Conservation (phyloP, 768 basidiomycete species). For the Trametes cingulata region DNA sequence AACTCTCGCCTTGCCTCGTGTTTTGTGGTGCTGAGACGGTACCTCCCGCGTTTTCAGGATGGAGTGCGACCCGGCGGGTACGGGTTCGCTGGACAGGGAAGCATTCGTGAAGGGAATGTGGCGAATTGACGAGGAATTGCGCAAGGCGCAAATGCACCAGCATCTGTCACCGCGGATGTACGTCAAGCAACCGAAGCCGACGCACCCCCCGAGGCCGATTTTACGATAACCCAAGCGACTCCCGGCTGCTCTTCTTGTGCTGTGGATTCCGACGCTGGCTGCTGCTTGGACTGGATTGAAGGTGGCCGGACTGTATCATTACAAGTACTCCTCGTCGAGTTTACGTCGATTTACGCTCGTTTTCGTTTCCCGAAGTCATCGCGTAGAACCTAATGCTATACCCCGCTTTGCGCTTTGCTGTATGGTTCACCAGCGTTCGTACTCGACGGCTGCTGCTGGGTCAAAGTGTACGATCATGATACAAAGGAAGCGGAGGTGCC, state of each 20-base stretch:
- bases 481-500: conserved; percentile 4
- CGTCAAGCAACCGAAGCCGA: conserved; percentile 15
- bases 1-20: background rate
- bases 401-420: conserved; percentile 1
- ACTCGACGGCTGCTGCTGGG: background rate
- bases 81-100: conserved; percentile 64
- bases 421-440: background rate
- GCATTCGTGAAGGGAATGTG: conserved; percentile 80
- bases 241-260: background rate
- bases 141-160: conserved; percentile 47
- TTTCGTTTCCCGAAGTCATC: background rate
- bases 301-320: conserved; percentile 13
- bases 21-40: background rate
- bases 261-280: background rate
- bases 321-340: conserved; percentile 1
- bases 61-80: conserved; percentile 61
- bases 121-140: conserved; percentile 82
- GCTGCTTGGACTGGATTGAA: background rate
- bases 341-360: conserved; percentile 4
- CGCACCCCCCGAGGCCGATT: conserved; percentile 15
- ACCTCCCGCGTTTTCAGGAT: conserved; percentile 45
- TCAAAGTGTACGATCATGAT: background rate
- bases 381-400: conserved; percentile 17
- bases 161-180: conserved; percentile 10
- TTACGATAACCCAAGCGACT: conserved; percentile 5